Conservation (phyloP, 2,329 filamentous ascomycete species). For the Ophiostoma fasciatum region DNA sequence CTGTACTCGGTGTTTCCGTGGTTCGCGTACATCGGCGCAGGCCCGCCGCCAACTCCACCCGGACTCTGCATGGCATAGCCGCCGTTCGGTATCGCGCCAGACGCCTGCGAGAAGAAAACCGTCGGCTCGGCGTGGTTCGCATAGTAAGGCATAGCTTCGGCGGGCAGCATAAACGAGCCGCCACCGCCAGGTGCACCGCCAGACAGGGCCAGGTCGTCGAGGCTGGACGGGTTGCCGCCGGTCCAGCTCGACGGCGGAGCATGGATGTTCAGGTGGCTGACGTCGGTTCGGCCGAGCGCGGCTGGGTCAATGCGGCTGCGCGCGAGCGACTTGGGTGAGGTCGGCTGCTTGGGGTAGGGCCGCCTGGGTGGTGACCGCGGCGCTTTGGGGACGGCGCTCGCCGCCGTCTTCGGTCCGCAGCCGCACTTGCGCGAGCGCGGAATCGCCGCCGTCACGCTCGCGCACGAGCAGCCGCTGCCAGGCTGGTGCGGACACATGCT, state of each 20-base stretch:
- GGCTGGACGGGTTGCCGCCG: background rate
- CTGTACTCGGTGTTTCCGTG: background rate
- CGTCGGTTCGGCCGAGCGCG: slow-evolving; percentile 36
- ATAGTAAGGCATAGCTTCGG: background rate
- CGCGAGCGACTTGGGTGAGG: slow-evolving; percentile 20
- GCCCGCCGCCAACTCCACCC: no score
- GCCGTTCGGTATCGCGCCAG: background rate
- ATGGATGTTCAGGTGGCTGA: slow-evolving; percentile 7
- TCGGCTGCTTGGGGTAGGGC: slow-evolving; percentile 20
- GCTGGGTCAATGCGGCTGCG: slow-evolving; percentile 30
- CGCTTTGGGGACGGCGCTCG: slow-evolving; percentile 8
- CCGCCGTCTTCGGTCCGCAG: slow-evolving; percentile 20
- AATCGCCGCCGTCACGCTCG: slow-evolving; percentile 49
- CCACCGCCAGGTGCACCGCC: background rate
- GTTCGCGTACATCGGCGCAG: no score
- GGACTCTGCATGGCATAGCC: slow-evolving; percentile 2
- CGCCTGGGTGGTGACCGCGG: slow-evolving; percentile 20
- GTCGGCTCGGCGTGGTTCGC: background rate
- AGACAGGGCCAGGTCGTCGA: background rate
- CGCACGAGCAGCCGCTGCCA: slow-evolving; percentile 45
- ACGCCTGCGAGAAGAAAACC: background rate
- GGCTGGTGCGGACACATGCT: slow-evolving; percentile 54
- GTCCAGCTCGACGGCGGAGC: slow-evolving; percentile 2
- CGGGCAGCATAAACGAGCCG: slow-evolving; percentile 3
- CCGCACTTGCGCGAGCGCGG: slow-evolving; percentile 41